Percentiles rank a stretch among this genome's conserved stretches.
phyloP scores from a whole-genome alignment of 495 filamentous ascomycete species.

The Choiromyces venosus region DNA sequence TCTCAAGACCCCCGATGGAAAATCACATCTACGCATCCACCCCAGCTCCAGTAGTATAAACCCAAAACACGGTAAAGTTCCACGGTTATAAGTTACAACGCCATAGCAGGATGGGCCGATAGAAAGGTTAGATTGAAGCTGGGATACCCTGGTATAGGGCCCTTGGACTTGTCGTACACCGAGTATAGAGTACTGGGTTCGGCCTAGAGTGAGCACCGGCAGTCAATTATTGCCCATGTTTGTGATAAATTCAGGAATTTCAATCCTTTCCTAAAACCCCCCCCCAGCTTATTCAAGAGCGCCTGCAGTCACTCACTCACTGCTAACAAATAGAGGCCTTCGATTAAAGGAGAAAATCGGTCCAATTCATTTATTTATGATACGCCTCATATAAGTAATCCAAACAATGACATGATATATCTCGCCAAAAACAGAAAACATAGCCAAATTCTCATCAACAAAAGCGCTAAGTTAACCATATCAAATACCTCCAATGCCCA shows the following conservation, averaged over 20 bases:
- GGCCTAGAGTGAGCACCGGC: too few species aligned
- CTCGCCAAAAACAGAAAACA: not conserved
- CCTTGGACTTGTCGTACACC: not conserved
- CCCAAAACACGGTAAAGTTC: too few species aligned
- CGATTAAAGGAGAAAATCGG: not conserved
- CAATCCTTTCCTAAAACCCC: not conserved
- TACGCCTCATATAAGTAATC: not conserved
- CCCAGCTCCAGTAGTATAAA: too few species aligned
- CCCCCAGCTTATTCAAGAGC: not conserved
- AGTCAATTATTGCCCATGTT: not conserved
- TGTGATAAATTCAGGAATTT: not conserved
- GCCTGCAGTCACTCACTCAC: not conserved
- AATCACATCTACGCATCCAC: too few species aligned
- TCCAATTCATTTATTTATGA: not conserved
- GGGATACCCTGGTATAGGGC: not conserved
- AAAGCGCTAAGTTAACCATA: not conserved
- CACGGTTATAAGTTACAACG: not conserved
- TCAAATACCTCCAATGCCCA: not conserved
- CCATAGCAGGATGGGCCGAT: not conserved
- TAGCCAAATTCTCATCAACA: not conserved
- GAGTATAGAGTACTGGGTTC: not conserved
- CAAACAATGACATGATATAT: not conserved
- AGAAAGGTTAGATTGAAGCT: not conserved
- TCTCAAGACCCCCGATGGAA: too few species aligned
- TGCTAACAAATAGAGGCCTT: not conserved